Conservation (phyloP, 2,329 filamentous ascomycete species). For the Alternaria sp. region DNA sequence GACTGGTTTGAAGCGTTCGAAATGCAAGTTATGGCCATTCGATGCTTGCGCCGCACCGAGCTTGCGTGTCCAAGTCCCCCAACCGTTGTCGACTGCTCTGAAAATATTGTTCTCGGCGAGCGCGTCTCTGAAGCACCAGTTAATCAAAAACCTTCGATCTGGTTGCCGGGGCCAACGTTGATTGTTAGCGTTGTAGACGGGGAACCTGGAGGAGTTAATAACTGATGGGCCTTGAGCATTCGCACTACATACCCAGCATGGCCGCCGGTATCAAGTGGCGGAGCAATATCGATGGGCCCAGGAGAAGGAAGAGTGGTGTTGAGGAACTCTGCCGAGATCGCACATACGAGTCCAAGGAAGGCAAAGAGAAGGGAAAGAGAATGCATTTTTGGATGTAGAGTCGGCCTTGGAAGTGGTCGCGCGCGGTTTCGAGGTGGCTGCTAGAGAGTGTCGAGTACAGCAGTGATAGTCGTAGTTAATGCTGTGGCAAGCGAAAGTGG, state of each 20-base stretch:
- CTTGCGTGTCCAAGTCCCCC: background rate
- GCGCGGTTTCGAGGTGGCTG: background rate
- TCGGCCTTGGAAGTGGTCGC: background rate
- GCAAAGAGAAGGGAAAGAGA: background rate
- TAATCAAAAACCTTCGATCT: background rate
- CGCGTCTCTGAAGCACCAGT: background rate
- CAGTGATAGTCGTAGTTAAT: background rate
- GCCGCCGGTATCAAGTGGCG: background rate
- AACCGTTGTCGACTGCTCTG: background rate
- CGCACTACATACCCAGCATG: background rate
- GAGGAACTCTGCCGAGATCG: background rate
- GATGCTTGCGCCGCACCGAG: background rate
- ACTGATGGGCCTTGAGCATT: background rate
- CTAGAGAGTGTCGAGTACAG: background rate
- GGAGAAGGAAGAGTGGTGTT: background rate
- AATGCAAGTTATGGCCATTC: background rate
- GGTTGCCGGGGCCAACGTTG: background rate
- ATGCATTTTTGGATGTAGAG: background rate
- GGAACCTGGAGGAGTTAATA: background rate
- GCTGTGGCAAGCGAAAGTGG: background rate
- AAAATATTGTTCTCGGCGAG: background rate
- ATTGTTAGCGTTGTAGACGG: too few species aligned
- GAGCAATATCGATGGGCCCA: background rate
- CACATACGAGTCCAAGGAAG: background rate
- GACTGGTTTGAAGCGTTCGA: background rate